Base-by-base conservation (phyloP, 2,329 filamentous ascomycete genomes). In the Cytospora piceicola region DNA sequence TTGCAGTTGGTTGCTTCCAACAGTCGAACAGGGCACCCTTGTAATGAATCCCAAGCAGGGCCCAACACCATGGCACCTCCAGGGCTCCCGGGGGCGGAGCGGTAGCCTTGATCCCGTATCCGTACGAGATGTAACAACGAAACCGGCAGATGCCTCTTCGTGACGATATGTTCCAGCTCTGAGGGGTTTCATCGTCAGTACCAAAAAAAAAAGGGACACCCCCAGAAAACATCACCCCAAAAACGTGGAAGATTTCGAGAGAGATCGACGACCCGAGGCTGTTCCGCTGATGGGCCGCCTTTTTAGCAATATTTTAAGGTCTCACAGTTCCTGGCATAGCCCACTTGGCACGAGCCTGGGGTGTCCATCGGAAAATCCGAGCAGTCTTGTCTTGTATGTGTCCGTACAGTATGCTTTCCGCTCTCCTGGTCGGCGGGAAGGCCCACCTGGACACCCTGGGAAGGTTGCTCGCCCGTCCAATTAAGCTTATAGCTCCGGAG, bases 401-500 rank as follows among this genome's bases (percentile, higher is more conserved):
- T 30, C 20, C 24, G n/a, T 54, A 66, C 64, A 64, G 30, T 53
- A 42, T 34, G 12, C 15, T 46, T 42, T 15, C 22, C 22, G 8
- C 30, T 6, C 58, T 30, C 22, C 15, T 22, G 14, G 42, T 61
- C n/a, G 22, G 36, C 58, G 32, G 46, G 30, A 36, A 24, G 54
- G 54, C 15, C 32, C 29, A 24, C n/a, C n/a, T n/a, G n/a, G n/a
- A n/a, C n/a, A n/a, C 29, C 39, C n/a, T 39, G 53, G 34, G 29
- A 22, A 57, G 52, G 29, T 51, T 30, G 29, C 53, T 63, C 20
- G 39, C 53, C 56, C 20, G 46, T 22, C 9, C 46, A 22, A 57
- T 64, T 61, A 58, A 59, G 61, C 61, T 54, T 64, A 58, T 66
- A 42, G 39, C 65, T 58, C 61, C 57, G 61, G 57, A 64, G 51